A percentile compares a stretch with the other conserved stretches of the same genome.
phyloP scores from a whole-genome alignment of 352 stramenopile species.

The Plasmopara viticola region DNA sequence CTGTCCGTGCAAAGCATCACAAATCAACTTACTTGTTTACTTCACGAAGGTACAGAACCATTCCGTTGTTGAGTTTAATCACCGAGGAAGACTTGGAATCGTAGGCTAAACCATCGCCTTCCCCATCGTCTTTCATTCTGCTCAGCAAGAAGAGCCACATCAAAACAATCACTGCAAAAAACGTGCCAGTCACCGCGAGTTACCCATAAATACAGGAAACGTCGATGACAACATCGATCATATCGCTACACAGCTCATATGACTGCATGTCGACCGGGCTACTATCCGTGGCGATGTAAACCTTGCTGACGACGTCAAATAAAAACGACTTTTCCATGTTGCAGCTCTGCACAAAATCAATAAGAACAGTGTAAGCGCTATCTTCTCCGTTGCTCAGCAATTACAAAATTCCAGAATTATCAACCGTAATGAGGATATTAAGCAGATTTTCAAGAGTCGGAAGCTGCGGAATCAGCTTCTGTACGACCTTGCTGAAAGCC shows the following conservation, averaged over 20 bases:
- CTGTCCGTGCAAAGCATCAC: background rate
- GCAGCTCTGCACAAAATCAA: constrained; percentile 72
- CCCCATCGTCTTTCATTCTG: constrained; percentile 87
- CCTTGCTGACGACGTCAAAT: constrained; percentile 98
- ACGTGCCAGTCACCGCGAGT: background rate
- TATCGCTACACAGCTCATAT: constrained; percentile 98
- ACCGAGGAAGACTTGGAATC: constrained; percentile 94
- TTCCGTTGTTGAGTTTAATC: constrained; percentile 97
- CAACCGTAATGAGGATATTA: constrained; percentile 93
- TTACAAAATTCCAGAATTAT: background rate
- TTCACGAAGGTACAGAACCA: constrained; percentile 93
- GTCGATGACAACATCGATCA: constrained; percentile 99
- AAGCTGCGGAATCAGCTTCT: constrained; percentile 96
- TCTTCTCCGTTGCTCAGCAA: too few species aligned
- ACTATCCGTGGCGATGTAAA: constrained; percentile 98
- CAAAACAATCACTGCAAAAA: background rate
- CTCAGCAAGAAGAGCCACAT: background rate
- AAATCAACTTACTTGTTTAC: constrained; percentile 77
- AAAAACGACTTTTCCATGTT: constrained; percentile 99
- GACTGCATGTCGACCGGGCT: constrained; percentile 97
- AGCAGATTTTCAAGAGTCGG: constrained; percentile 97
- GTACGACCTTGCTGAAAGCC: constrained; percentile 95
- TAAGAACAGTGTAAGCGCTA: background rate
- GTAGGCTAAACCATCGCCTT: constrained; percentile 91
- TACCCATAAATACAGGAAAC: constrained; percentile 98